Evolutionary conservation across 495 filamentous ascomycete species (phyloP), one percentile per base, ranked within the genome.

Genomic region (Elasticomyces elasticus): DNA sequence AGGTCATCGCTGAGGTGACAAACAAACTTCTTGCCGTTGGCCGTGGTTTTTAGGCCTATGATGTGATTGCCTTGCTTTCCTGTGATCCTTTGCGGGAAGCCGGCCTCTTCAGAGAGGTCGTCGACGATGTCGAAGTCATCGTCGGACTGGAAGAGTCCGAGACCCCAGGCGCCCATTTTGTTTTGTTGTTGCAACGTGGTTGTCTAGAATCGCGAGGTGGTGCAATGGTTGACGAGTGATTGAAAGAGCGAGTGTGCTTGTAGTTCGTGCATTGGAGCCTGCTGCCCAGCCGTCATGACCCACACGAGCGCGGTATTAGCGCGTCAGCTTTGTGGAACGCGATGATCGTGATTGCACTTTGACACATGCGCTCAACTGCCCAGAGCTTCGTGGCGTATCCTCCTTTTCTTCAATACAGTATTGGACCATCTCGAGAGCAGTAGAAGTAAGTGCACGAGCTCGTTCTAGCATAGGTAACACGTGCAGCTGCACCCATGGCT

Each of bases 111-210:
- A 27, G 43, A 9, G 7, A 59, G 60, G 3, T 51, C 24, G 28
- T 0, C 27, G 26, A 48, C 24, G 4, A 55, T 51, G 42, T 60
- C 60, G 30, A 41, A 45, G 47, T 62, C 60, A 30, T 62, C 23
- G 46, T 62, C 60, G 15, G 56, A 59, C 47, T 62, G 25, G 51
- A 62, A 56, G 31, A 55, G 42, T 25, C 56, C 42, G 13, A 51
- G 45, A 47, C 60, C 56, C 55, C 60, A 62, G 47, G 46, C 56
- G 22, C 56, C 60, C 43, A 62, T 59, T 5, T 1, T 60, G 57
- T 7, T 9, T n/a, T 7, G 40, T 43, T 6, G 20, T 6, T 43
- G 30, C 15, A 15, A 33, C 30, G 30, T 33, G 30, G 7, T n/a
- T n/a, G n/a, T n/a, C n/a, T n/a, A n/a, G 30, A 33, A 15, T 33